Conservation (phyloP, 345 rosid species). For the Lumnitzera racemosa region DNA sequence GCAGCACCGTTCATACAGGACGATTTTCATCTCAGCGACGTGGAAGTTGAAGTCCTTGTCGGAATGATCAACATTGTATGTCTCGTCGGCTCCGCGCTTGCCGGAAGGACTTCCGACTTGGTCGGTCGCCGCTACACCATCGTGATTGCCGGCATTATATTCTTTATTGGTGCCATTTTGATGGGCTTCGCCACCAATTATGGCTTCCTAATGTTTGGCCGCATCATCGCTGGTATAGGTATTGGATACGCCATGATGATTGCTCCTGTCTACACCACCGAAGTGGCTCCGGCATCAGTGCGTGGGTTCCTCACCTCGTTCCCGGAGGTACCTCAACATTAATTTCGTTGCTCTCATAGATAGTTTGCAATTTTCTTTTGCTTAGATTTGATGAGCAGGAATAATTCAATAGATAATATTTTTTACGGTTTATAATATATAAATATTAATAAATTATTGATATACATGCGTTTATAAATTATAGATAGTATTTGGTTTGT, state of each 20-base stretch:
- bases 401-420: too few species aligned
- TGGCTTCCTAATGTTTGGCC: conserved; percentile 80
- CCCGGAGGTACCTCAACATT: conserved; percentile 51
- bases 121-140: conserved; percentile 92
- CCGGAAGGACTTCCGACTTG: conserved; percentile 86
- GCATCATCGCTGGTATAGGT: conserved; percentile 84
- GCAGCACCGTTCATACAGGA: conserved; percentile 46
- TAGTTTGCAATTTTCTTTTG: not conserved
- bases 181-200: conserved; percentile 87
- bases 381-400: too few species aligned
- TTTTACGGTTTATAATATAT: too few species aligned
- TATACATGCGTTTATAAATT: too few species aligned
- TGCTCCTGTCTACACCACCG: conserved; percentile 89
- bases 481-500: too few species aligned
- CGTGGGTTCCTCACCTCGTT: conserved; percentile 93
- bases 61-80: conserved; percentile 62
- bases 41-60: conserved; percentile 41
- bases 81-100: conserved; percentile 65
- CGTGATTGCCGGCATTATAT: conserved; percentile 71
- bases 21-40: conserved; percentile 35
- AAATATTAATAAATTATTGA: too few species aligned
- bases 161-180: conserved; percentile 76
- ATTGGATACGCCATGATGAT: conserved; percentile 92
- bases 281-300: conserved; percentile 75
- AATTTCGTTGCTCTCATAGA: too few species aligned